Evolutionary conservation across 306 rosid genomes (phyloP).

Genomic region (Prunus mume): DNA sequence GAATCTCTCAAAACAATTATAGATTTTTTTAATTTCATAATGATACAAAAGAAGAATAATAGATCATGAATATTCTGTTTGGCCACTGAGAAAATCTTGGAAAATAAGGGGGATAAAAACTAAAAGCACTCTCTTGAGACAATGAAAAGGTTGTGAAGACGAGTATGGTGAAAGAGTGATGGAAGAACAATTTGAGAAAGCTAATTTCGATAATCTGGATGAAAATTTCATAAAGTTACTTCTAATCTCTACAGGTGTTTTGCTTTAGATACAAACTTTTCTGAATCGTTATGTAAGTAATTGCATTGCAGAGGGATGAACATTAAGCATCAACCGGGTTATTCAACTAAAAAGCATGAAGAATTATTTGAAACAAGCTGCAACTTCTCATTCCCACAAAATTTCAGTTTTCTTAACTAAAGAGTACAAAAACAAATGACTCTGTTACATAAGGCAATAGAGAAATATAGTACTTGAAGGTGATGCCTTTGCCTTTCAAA

Average conservation of each 20-base stretch:
- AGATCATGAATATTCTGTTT: not conserved
- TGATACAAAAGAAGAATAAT: not conserved
- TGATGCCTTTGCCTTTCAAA: slow-evolving; percentile 6
- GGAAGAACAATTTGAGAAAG: not conserved
- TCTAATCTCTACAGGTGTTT: not conserved
- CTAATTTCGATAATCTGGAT: not conserved
- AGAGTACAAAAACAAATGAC: not conserved
- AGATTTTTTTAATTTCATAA: not conserved
- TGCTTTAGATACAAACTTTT: not conserved
- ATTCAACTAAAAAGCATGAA: not conserved
- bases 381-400: slow-evolving; percentile 5
- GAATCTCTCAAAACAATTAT: not conserved
- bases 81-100: not conserved
- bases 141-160: not conserved
- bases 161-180: not conserved
- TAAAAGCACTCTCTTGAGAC: not conserved
- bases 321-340: not conserved
- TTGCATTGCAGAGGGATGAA: not conserved
- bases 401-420: not conserved
- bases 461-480: slow-evolving; percentile 2
- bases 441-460: slow-evolving; percentile 7
- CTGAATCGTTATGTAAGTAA: not conserved
- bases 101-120: not conserved
- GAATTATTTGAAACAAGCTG: not conserved
- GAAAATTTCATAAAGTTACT: not conserved